Percentiles rank a stretch among this genome's conserved stretches.
These are phyloP conservation scores for Tulasnella sp. DNA, from an alignment of 768 basidiomycete genomes.

Conservation along the genomic window DNA sequence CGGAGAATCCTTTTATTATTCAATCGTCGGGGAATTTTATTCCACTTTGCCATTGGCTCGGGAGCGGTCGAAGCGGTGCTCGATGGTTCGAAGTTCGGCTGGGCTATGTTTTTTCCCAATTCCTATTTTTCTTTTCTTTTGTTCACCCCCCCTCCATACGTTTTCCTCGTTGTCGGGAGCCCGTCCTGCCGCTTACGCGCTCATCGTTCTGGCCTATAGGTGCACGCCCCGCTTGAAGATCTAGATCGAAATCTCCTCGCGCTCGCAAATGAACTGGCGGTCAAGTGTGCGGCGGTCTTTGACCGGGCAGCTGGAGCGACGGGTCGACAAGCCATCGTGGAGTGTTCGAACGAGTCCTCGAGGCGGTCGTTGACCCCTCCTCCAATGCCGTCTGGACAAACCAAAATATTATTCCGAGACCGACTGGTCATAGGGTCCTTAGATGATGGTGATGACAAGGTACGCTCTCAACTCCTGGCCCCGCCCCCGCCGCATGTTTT, in stretches of 20 bases:
- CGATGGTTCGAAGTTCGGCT: background rate
- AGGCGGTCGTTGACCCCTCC: constrained; percentile 3
- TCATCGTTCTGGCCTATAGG: background rate
- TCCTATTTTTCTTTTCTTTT: background rate
- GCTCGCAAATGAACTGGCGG: constrained; percentile 24
- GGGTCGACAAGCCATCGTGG: constrained; percentile 29
- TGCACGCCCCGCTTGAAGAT: constrained; percentile 19
- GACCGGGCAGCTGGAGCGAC: constrained; percentile 28
- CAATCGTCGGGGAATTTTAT: background rate
- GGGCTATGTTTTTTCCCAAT: background rate
- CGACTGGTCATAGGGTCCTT: constrained; percentile 5
- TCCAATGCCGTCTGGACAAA: background rate
- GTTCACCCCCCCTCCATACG: background rate
- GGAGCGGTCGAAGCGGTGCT: background rate
- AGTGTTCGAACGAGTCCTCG: background rate
- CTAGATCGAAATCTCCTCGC: constrained; percentile 34
- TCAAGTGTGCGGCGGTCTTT: constrained; percentile 27
- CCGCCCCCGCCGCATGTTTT: constrained; percentile 17
- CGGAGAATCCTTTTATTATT: constrained; percentile 14
- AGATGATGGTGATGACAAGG: background rate
- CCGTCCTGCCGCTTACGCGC: background rate
- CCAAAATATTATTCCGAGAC: constrained; percentile 9
- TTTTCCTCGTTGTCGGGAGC: constrained; percentile 5
- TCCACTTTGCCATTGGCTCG: background rate
- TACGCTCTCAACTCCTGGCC: constrained; percentile 19